Evolutionary conservation across 1,284 basidiomycete genomes (phyloP), one percentile per base, ranked within the genome.

Genomic region (Gomphus bonarii): DNA sequence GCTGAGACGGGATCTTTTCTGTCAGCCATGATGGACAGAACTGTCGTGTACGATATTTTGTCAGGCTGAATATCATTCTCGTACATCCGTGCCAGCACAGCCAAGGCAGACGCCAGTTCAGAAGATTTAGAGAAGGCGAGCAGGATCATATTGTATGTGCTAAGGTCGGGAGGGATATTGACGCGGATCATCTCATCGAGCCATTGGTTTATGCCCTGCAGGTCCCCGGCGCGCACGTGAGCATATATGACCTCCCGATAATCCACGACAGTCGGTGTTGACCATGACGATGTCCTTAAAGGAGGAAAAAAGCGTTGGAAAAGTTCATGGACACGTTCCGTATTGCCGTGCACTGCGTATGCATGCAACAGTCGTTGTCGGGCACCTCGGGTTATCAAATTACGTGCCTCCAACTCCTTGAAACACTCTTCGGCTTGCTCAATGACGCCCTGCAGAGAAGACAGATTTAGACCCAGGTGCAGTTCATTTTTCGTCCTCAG

Each of bases 1-100:
- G 90, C 91, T 14, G 80, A 80, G 3, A 78, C 68, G 0, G 82
- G 73, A 65, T 97, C 88, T 55, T 76, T 75, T 31, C 80, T 77
- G 51, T 77, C 72, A 2, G 85, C 82, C 47, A 93, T 82, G 54
- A 85, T 73, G 14, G 80, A 72, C 62, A 97, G 79, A 55, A 95
- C 72, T 9, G 77, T 79, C 25, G 84, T 87, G 68, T 88, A 95
- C 9, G 82, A 75, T 53, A 76, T 70, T 5, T 64, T 65, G 55
- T 79, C 75, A 0, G 85, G 85, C 35, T 63, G 52, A 16, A 84
- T 60, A 3, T 76, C 73, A 2, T 72, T 68, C 1, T 66, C 62
- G 35, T 78, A 75, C 81, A 95, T 85, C 64, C 84, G 76, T 30
- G 82, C 70, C 60, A 92, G 75, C 5, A 89, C 67, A 5, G 69